Base-by-base conservation (phyloP, 805 yeast species). In the Metschnikowia kunwiensis region DNA sequence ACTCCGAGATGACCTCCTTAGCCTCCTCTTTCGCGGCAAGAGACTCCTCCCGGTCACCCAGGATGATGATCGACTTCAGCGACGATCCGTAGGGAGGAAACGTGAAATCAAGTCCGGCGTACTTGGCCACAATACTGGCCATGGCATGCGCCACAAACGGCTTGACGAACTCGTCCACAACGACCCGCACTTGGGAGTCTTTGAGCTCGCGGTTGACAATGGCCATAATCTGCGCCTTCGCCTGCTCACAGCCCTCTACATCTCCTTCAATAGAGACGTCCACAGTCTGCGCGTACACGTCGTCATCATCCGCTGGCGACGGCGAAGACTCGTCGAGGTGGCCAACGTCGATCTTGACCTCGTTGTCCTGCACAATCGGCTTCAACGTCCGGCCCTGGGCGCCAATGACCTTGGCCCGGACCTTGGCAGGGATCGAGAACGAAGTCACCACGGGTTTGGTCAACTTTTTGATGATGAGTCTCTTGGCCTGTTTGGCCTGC, bases 341-440 rank as follows among this genome's bases (percentile, higher is more conserved):
- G 41, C 79, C 82, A 51, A 89, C 80, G 51, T 85, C 85, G 48
- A 89, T 77, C 48, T 72, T 83, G 35, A 80, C 80, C 32, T 77
- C 81, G 32, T 85, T 74, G 24, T 74, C 68, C 35, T 74, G 82
- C 32, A 84, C 72, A 46, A 89, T 85, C 40, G 93, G 89, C 58
- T 79, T 85, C 61, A 89, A 76, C 43, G 72, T 82, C 50, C 73
- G 75, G 57, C 97, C 97, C 57, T 82, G 85, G 28, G 89, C 74
- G 41, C 97, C 97, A 62, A 89, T 89, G 40, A 89, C 77, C 32
- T 77, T 74, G 6, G 94, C 74, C 61, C 93, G 77, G 40, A 86
- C 72, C 48, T 75, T 77, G 10, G 89, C 75, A 21, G 97, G 97
- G 35, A 89, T 76, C 20, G 71, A 57, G 55, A 89, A 75, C 20